Evolutionary conservation across 2,329 filamentous ascomycete species (phyloP).

Genomic region (Amesomyces nigricolor): DNA sequence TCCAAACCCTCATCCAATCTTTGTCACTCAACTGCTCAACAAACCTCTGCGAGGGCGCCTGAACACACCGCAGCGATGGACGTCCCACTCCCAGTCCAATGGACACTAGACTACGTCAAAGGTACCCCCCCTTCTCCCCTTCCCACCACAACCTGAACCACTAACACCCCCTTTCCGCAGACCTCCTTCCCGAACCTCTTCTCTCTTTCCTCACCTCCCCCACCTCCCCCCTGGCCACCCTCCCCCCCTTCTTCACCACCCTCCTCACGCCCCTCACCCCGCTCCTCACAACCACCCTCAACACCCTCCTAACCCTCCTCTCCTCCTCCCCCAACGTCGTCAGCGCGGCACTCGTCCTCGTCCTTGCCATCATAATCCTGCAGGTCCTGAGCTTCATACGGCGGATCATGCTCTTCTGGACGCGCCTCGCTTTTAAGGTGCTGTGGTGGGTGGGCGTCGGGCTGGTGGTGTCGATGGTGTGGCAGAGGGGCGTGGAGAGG

Average conservation of each 20-base stretch:
- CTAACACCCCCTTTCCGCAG: neutral
- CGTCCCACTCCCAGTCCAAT: conserved; percentile 13
- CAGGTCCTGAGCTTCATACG: conserved; percentile 65
- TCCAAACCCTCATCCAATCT: neutral
- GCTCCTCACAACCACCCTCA: conserved; percentile 39
- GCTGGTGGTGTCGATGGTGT: conserved; percentile 50
- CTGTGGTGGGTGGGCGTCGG: conserved; percentile 59
- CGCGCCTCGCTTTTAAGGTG: conserved; percentile 58
- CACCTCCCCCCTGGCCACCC: conserved; percentile 41
- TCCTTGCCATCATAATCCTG: conserved; percentile 53
- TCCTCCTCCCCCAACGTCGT: conserved; percentile 40
- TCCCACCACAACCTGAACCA: no score
- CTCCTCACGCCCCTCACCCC: conserved; percentile 35
- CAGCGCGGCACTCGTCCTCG: conserved; percentile 44
- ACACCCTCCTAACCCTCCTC: conserved; percentile 35
- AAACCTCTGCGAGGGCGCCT: neutral
- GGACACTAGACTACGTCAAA: conserved; percentile 10
- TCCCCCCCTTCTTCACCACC: conserved; percentile 33
- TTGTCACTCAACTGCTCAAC: neutral
- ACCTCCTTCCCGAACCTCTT: conserved; percentile 15
- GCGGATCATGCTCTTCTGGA: conserved; percentile 70
- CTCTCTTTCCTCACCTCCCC: conserved; percentile 33
- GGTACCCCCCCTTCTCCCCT: neutral
- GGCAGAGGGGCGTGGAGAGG: conserved; percentile 60
- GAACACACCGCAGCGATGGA: conserved; percentile 14